These are phyloP conservation scores for Mycena epipterygia DNA, from an alignment of 768 basidiomycete genomes.

Conservation along the genomic window DNA sequence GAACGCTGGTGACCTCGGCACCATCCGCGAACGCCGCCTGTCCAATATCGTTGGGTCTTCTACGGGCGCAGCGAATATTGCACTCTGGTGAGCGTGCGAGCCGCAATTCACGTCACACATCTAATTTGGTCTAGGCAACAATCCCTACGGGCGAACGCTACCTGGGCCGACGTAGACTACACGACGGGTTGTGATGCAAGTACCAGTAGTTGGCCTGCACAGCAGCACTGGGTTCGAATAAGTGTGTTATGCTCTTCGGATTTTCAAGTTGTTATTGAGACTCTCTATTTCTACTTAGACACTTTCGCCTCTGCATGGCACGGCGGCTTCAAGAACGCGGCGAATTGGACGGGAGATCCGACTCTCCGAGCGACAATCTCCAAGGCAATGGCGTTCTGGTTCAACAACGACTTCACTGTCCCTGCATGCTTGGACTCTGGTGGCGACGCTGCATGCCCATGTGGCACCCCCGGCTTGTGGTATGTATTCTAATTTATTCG, in stretches of 20 bases:
- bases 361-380: constrained; percentile 50
- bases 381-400: constrained; percentile 66
- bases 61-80: constrained; percentile 54
- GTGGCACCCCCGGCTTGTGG: constrained; percentile 56
- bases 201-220: constrained; percentile 71
- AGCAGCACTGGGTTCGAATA: constrained; percentile 63
- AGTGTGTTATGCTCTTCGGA: constrained; percentile 42
- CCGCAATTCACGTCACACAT: not conserved
- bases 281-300: constrained; percentile 43
- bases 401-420: constrained; percentile 62
- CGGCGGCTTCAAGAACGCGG: constrained; percentile 57
- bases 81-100: constrained; percentile 46
- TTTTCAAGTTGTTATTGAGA: not conserved
- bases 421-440: constrained; percentile 61
- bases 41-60: constrained; percentile 56
- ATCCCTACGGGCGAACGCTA: constrained; percentile 49
- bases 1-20: constrained; percentile 51
- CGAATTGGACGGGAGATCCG: constrained; percentile 52
- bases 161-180: constrained; percentile 67
- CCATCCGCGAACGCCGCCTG: constrained; percentile 52
- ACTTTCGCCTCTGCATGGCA: constrained; percentile 66
- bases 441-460: constrained; percentile 60
- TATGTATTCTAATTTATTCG: not conserved
- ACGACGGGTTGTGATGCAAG: constrained; percentile 64
- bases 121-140: constrained; percentile 43